A percentile compares a stretch with the other conserved stretches of the same genome.
These are phyloP conservation scores for Mytilinidion resinicola DNA, from an alignment of 495 filamentous ascomycete species.

Conservation along the genomic window DNA sequence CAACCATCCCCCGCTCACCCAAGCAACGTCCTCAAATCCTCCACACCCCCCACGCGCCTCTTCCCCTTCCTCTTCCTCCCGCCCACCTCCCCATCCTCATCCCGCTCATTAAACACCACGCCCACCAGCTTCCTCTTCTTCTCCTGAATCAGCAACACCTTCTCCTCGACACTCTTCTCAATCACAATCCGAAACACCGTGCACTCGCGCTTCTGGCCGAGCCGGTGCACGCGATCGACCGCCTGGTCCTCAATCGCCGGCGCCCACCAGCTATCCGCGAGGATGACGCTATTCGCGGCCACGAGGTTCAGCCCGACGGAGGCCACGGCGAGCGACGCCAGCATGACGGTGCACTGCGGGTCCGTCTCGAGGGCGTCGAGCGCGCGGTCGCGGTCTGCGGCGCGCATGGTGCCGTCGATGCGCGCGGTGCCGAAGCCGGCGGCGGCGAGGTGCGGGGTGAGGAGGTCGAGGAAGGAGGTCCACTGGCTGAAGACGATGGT, in stretches of 20 bases:
- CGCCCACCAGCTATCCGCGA: slow-evolving; percentile 84
- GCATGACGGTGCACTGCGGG: slow-evolving; percentile 65
- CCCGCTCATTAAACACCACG: slow-evolving; percentile 49
- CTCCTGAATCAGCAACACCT: slow-evolving; percentile 72
- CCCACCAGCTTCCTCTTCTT: slow-evolving; percentile 74
- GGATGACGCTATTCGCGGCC: slow-evolving; percentile 78
- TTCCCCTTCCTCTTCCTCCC: slow-evolving; percentile 25
- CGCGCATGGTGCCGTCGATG: slow-evolving; percentile 78
- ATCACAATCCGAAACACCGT: slow-evolving; percentile 79
- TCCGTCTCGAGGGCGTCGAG: slow-evolving; percentile 61
- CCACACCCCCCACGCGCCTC: slow-evolving; percentile 50
- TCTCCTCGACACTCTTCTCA: slow-evolving; percentile 79
- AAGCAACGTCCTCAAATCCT: slow-evolving; percentile 56
- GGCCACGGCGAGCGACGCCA: slow-evolving; percentile 76
- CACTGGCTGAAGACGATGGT: slow-evolving; percentile 90
- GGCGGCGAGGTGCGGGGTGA: slow-evolving; percentile 62
- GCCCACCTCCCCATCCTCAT: background rate
- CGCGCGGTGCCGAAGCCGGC: slow-evolving; percentile 60
- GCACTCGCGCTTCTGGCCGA: slow-evolving; percentile 73
- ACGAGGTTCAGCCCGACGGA: slow-evolving; percentile 86
- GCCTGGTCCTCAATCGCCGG: slow-evolving; percentile 93
- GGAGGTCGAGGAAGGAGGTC: slow-evolving; percentile 80
- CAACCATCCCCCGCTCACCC: slow-evolving; percentile 1
- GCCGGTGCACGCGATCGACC: slow-evolving; percentile 80
- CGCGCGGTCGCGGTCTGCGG: slow-evolving; percentile 59